phyloP scores from a whole-genome alignment of 768 basidiomycete genomes.

The Leccinum disarticulatum region DNA sequence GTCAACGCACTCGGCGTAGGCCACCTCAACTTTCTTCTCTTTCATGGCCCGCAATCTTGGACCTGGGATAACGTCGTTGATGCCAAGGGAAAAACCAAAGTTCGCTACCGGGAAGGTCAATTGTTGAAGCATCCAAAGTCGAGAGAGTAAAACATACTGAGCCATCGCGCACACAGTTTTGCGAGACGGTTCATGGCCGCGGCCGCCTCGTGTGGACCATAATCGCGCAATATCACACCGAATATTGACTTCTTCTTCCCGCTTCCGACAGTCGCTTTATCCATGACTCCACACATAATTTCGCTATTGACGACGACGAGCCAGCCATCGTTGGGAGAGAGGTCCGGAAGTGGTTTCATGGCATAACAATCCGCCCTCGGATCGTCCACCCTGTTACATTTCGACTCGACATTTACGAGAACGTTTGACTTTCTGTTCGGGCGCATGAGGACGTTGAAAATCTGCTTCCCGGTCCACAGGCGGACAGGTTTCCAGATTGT shows the following conservation, averaged over 20 bases:
- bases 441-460: conserved; percentile 97
- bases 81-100: conserved; percentile 95
- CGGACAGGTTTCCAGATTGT: conserved; percentile 90
- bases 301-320: conserved; percentile 96
- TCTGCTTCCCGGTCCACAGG: conserved; percentile 97
- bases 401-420: conserved; percentile 92
- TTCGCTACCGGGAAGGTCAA: conserved; percentile 64
- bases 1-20: conserved; percentile 88
- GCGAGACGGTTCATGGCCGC: conserved; percentile 94
- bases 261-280: conserved; percentile 95
- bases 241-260: conserved; percentile 99
- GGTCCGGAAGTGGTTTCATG: conserved; percentile 69
- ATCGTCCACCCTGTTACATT: conserved; percentile 88
- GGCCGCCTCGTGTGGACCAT: conserved; percentile 92
- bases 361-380: conserved; percentile 63
- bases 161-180: conserved; percentile 91
- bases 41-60: conserved; percentile 78
- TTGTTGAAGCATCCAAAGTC: neutral
- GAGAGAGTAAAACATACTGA: conserved; percentile 53
- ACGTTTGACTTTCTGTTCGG: conserved; percentile 84
- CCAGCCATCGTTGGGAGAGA: conserved; percentile 97
- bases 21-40: conserved; percentile 80
- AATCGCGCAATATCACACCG: conserved; percentile 95
- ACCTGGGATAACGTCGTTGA: conserved; percentile 98
- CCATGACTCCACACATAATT: conserved; percentile 99